Percentiles rank a stretch among this genome's conserved stretches.
phyloP scores from a whole-genome alignment of 768 basidiomycete genomes.

The Lentinula guzmanii region DNA sequence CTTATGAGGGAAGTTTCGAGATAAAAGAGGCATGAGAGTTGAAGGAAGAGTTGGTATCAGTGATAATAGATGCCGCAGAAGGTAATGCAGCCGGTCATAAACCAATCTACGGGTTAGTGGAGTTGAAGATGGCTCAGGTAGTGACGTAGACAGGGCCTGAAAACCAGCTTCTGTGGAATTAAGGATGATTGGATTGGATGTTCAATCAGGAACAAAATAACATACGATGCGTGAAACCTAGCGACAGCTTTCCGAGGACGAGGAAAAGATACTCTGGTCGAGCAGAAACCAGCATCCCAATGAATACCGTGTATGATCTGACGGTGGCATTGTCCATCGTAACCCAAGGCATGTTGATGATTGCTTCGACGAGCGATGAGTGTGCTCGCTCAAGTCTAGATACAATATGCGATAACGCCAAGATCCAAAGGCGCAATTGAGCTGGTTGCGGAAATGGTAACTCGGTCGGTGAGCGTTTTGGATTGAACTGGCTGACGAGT shows the following conservation, averaged over 20 bases:
- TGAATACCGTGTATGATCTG: conserved; percentile 82
- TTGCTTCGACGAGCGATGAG: conserved; percentile 74
- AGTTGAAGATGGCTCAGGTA: conserved; percentile 57
- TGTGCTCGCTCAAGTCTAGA: conserved; percentile 84
- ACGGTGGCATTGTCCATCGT: conserved; percentile 84
- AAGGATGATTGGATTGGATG: conserved; percentile 5
- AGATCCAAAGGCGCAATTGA: conserved; percentile 75
- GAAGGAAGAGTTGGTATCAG: conserved; percentile 90
- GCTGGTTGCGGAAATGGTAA: conserved; percentile 35
- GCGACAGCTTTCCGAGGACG: conserved; percentile 75
- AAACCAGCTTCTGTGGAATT: conserved; percentile 58
- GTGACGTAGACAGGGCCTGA: conserved; percentile 49
- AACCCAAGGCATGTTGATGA: conserved; percentile 88
- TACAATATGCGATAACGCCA: conserved; percentile 87
- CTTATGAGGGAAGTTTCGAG: conserved; percentile 89
- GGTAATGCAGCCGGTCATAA: conserved; percentile 81
- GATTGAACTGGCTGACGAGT: conserved; percentile 81
- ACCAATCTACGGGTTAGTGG: conserved; percentile 78
- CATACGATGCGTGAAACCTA: conserved; percentile 88
- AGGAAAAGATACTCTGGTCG: conserved; percentile 86
- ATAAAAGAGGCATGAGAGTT: conserved; percentile 78
- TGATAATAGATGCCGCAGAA: conserved; percentile 81
- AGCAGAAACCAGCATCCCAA: conserved; percentile 88
- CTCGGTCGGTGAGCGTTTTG: conserved; percentile 28
- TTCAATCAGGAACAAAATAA: conserved; percentile 13